Evolutionary conservation across 208 protist genomes (phyloP).

Genomic region (Vickermania ingenoplastis): DNA sequence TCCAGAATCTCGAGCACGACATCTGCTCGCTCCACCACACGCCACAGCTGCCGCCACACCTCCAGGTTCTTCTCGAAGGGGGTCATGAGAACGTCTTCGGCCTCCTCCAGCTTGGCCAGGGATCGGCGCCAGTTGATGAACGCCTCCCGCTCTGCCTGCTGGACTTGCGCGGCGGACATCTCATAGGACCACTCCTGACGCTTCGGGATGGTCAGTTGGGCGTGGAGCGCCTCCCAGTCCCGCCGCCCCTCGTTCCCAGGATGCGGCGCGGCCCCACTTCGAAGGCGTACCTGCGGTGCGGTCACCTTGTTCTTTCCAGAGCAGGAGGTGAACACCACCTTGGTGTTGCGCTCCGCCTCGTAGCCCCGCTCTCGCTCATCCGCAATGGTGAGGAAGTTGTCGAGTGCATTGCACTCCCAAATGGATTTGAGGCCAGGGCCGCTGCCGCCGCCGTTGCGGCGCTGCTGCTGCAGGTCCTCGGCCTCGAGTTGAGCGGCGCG

Average conservation of each 20-base stretch:
- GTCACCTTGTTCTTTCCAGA: conserved; percentile 54
- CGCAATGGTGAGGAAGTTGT: conserved; percentile 80
- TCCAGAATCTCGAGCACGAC: conserved; percentile 94
- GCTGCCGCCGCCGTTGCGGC: conserved; percentile 11
- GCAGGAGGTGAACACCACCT: conserved; percentile 49
- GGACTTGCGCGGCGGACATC: conserved; percentile 53
- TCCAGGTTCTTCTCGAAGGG: conserved; percentile 99
- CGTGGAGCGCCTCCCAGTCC: conserved; percentile 71
- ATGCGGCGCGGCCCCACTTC: conserved; percentile 49
- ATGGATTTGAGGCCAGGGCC: conserved; percentile 69
- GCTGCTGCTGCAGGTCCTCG: conserved; percentile 30
- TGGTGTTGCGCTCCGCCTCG: conserved; percentile 68
- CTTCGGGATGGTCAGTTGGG: conserved; percentile 73
- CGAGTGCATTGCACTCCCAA: conserved; percentile 82
- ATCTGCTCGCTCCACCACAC: conserved; percentile 94
- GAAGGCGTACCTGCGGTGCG: conserved; percentile 6
- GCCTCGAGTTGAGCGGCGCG: conserved; percentile 26
- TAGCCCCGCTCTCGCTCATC: conserved; percentile 82
- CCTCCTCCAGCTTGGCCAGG: conserved; percentile 88
- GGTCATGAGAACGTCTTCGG: conserved; percentile 91
- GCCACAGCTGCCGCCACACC: conserved; percentile 99
- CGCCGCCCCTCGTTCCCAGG: conserved; percentile 12
- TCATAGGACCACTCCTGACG: conserved; percentile 74
- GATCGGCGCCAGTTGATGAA: conserved; percentile 89
- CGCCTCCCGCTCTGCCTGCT: conserved; percentile 55